Conservation (phyloP, 2,329 filamentous ascomycete species). For the Talaromyces sp. region DNA sequence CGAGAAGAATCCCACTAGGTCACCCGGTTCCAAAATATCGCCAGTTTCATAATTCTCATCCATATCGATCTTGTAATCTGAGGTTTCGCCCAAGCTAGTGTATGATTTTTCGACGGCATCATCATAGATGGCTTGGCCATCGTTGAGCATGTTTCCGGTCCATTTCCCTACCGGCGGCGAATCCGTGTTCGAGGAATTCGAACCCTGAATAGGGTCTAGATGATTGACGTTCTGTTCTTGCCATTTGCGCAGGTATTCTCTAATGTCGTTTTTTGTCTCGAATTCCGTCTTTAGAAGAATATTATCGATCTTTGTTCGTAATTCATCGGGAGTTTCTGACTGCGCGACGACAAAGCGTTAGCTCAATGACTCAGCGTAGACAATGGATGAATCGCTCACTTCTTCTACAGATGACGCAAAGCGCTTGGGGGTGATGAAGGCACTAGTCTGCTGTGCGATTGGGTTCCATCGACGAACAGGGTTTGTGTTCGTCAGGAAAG, state of each 20-base stretch:
- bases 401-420: background rate
- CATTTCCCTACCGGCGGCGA: conserved; percentile 8
- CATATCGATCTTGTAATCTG: conserved; percentile 26
- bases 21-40: conserved; percentile 37
- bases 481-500: conserved; percentile 9
- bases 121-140: conserved; percentile 28
- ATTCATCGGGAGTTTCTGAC: background rate
- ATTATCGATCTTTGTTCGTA: conserved; percentile 25
- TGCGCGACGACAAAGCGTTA: background rate
- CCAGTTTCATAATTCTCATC: conserved; percentile 31
- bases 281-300: conserved; percentile 34
- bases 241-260: conserved; percentile 43
- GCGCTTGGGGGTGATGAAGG: background rate
- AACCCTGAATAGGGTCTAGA: conserved; percentile 30
- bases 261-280: conserved; percentile 37
- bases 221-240: conserved; percentile 30
- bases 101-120: conserved; percentile 26
- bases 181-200: conserved; percentile 20
- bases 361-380: background rate
- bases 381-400: background rate
- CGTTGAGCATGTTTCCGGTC: conserved; percentile 36
- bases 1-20: conserved; percentile 37
- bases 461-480: conserved; percentile 1
- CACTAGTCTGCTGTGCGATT: background rate
- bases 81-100: conserved; percentile 24